A percentile compares a stretch with the other conserved stretches of the same genome.
Evolutionary conservation across 371 early-diverging fungal species (phyloP).

Genomic region (Mucor ambiguus): DNA sequence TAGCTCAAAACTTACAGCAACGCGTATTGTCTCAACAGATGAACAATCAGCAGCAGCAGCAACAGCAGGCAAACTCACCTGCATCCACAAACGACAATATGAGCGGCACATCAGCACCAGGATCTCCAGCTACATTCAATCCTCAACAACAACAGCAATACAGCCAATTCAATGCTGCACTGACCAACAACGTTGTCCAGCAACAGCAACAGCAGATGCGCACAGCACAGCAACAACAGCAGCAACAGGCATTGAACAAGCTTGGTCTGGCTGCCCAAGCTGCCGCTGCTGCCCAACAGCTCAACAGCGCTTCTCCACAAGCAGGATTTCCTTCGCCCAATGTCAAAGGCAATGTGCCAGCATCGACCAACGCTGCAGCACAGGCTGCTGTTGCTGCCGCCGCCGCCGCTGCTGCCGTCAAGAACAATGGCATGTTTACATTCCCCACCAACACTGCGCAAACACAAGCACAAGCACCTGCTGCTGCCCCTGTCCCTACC

Average conservation of each 20-base stretch:
- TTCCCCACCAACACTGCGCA: conserved; percentile 13
- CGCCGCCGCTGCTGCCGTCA: conserved; percentile 22
- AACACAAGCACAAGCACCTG: conserved; percentile 13
- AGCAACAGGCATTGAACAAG: conserved; percentile 23
- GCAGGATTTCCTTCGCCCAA: conserved; percentile 6
- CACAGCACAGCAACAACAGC: conserved; percentile 18
- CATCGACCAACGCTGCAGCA: conserved; percentile 10
- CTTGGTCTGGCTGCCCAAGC: conserved; percentile 19
- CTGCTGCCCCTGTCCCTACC: neutral
- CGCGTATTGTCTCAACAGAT: conserved; percentile 25
- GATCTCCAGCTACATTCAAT: conserved; percentile 28
- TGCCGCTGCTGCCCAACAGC: conserved; percentile 4
- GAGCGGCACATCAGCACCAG: conserved; percentile 21
- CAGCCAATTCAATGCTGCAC: conserved; percentile 20
- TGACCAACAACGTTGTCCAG: conserved; percentile 2
- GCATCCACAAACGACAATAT: conserved; percentile 24
- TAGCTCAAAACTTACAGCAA: conserved; percentile 32
- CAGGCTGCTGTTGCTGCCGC: conserved; percentile 23
- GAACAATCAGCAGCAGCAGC: conserved; percentile 9
- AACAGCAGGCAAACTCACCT: conserved; percentile 21
- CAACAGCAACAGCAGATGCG: conserved; percentile 29
- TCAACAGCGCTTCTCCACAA: conserved; percentile 14
- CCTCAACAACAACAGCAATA: conserved; percentile 19
- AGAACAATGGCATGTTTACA: conserved; percentile 25
- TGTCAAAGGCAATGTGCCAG: neutral